phyloP scores from a whole-genome alignment of 305 asterid species.

The Fraxinus platypoda region DNA sequence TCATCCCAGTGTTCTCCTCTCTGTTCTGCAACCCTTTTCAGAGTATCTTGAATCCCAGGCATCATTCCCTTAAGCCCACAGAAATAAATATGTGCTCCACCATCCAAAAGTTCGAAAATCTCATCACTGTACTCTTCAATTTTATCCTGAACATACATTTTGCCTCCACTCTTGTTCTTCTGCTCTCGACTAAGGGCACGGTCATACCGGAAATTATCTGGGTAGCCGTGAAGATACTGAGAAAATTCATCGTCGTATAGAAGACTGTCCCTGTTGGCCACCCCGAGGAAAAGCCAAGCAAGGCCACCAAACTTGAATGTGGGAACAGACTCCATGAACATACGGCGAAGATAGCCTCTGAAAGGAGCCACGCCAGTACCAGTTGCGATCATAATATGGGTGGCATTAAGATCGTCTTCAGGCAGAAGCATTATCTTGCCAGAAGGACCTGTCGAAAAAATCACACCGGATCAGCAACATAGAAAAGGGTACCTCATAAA shows the following conservation, averaged over 20 bases:
- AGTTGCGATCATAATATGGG: slow-evolving; percentile 93
- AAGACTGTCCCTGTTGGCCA: slow-evolving; percentile 85
- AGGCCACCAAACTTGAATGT: slow-evolving; percentile 73
- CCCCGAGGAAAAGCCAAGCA: slow-evolving; percentile 98
- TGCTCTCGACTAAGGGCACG: slow-evolving; percentile 91
- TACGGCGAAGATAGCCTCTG: slow-evolving; percentile 91
- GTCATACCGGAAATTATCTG: slow-evolving; percentile 81
- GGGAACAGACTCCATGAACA: slow-evolving; percentile 90
- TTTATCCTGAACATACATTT: slow-evolving; percentile 96
- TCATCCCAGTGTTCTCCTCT: slow-evolving; percentile 90
- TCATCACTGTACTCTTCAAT: slow-evolving; percentile 94
- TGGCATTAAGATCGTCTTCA: slow-evolving; percentile 76
- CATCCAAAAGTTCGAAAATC: slow-evolving; percentile 75
- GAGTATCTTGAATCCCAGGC: slow-evolving; percentile 94
- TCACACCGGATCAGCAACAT: slow-evolving; percentile 1
- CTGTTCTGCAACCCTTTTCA: slow-evolving; percentile 78
- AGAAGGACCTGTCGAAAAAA: slow-evolving; percentile 70
- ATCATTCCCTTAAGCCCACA: slow-evolving; percentile 98
- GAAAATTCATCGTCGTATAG: slow-evolving; percentile 85
- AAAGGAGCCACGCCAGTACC: slow-evolving; percentile 97
- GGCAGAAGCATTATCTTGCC: slow-evolving; percentile 97
- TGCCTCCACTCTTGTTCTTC: slow-evolving; percentile 84
- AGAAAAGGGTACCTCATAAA: background rate
- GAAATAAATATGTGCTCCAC: slow-evolving; percentile 90
- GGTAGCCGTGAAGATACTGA: slow-evolving; percentile 61